These are phyloP conservation scores for Pisolithus tinctorius DNA, from an alignment of 768 basidiomycete genomes.

Conservation along the genomic window DNA sequence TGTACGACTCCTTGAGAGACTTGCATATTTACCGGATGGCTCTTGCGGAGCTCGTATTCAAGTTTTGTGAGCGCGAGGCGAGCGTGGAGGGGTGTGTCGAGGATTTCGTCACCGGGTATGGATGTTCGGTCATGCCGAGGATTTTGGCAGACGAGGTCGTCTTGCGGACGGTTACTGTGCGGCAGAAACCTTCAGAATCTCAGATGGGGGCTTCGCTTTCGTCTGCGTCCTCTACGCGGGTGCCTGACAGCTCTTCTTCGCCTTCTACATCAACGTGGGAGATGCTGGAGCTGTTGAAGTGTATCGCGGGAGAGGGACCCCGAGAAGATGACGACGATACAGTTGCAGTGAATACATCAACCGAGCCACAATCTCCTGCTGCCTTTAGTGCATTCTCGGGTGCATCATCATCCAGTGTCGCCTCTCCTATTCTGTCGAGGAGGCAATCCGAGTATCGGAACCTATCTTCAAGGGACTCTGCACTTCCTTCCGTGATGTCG, in stretches of 20 bases:
- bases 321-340: constrained; percentile 38
- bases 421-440: constrained; percentile 52
- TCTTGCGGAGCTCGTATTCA: constrained; percentile 48
- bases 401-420: constrained; percentile 27
- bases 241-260: constrained; percentile 8
- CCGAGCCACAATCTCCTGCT: constrained; percentile 32
- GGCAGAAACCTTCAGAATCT: constrained; percentile 8
- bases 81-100: constrained; percentile 22
- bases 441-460: constrained; percentile 49
- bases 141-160: constrained; percentile 68
- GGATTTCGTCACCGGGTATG: constrained; percentile 9
- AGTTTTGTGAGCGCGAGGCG: constrained; percentile 37
- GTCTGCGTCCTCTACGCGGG: neutral
- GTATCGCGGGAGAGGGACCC: constrained; percentile 30
- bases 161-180: constrained; percentile 40
- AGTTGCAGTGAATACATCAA: constrained; percentile 32
- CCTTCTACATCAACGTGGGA: constrained; percentile 14
- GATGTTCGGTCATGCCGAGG: constrained; percentile 39
- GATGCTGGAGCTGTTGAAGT: constrained; percentile 37
- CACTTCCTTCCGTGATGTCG: constrained; percentile 57
- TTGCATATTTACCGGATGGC: constrained; percentile 57
- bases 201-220: neutral
- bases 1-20: constrained; percentile 63
- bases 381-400: constrained; percentile 20
- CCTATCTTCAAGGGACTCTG: constrained; percentile 37